phyloP scores from a whole-genome alignment of 345 rosid genomes.

The Eucalyptus erythrocorys region DNA sequence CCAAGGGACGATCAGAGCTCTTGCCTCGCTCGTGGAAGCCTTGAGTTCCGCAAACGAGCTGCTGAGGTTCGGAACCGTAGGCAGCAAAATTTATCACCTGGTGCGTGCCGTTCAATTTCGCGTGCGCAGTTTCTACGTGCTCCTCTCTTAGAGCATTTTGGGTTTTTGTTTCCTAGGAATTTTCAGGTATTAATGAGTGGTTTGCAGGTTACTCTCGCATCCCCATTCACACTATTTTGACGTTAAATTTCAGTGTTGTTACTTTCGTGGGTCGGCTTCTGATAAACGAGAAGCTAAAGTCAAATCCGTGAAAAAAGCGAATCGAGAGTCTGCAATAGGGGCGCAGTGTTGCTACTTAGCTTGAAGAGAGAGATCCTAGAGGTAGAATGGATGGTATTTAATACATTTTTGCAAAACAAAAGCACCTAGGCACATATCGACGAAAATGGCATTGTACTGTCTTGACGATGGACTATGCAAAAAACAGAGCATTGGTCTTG shows the following conservation, averaged over 20 bases:
- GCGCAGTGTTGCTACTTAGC: background rate
- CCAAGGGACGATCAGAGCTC: conserved; percentile 22
- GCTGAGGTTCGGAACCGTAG: conserved; percentile 65
- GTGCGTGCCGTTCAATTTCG: conserved; percentile 23
- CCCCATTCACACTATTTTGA: background rate
- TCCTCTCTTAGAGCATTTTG: background rate
- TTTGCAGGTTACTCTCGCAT: background rate
- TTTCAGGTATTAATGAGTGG: background rate
- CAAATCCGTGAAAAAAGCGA: background rate
- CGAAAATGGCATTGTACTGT: accelerated
- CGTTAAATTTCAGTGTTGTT: background rate
- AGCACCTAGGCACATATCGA: background rate
- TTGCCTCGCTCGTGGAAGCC: conserved; percentile 35
- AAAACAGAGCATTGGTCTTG: background rate
- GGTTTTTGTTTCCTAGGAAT: background rate
- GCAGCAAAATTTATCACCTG: conserved; percentile 77
- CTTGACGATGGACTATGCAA: background rate
- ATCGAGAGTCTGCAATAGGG: background rate
- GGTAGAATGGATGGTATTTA: background rate
- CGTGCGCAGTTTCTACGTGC: background rate
- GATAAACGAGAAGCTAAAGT: background rate
- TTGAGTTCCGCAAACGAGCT: conserved; percentile 43
- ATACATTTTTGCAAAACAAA: background rate
- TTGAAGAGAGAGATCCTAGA: background rate
- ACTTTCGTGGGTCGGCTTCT: background rate